phyloP scores from a whole-genome alignment of 2,329 filamentous ascomycete genomes.

The Colletotrichum phormii region DNA sequence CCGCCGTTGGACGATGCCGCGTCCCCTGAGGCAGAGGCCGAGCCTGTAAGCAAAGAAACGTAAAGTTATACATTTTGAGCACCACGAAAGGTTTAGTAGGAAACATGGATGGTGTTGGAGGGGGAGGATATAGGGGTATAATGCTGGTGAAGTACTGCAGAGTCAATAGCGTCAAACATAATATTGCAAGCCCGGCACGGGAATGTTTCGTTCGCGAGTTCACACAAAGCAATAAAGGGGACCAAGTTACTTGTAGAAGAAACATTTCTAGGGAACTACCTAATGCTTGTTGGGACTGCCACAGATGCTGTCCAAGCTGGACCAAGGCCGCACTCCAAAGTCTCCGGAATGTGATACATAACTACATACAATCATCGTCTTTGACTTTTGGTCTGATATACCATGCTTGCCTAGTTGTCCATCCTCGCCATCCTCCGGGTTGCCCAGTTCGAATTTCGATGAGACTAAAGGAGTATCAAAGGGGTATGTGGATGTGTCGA shows the following conservation, averaged over 20 bases:
- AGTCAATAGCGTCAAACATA: background rate
- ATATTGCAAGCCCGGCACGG: background rate
- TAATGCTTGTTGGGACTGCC: constrained; percentile 35
- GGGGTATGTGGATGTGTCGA: constrained; percentile 10
- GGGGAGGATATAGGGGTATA: background rate
- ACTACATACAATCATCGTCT: constrained; percentile 35
- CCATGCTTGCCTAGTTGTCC: constrained; percentile 21
- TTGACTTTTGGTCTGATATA: constrained; percentile 32
- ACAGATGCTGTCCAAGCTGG: constrained; percentile 33
- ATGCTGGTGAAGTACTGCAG: background rate
- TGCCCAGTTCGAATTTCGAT: background rate
- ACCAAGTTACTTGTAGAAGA: background rate
- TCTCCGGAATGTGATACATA: constrained; percentile 31
- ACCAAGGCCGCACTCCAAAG: constrained; percentile 32
- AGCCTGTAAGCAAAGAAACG: background rate
- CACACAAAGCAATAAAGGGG: background rate
- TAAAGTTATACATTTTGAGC: background rate
- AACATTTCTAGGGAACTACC: constrained; percentile 29
- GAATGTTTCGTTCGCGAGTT: background rate
- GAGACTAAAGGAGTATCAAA: constrained; percentile 11
- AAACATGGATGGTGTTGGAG: constrained; percentile 12
- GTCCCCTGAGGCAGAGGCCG: background rate
- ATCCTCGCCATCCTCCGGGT: background rate
- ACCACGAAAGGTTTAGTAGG: background rate
- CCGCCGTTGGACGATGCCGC: constrained; percentile 43